Evolutionary conservation across 1,284 basidiomycete genomes (phyloP), one percentile per base, ranked within the genome.

Genomic region (Marasmius fiardii): DNA sequence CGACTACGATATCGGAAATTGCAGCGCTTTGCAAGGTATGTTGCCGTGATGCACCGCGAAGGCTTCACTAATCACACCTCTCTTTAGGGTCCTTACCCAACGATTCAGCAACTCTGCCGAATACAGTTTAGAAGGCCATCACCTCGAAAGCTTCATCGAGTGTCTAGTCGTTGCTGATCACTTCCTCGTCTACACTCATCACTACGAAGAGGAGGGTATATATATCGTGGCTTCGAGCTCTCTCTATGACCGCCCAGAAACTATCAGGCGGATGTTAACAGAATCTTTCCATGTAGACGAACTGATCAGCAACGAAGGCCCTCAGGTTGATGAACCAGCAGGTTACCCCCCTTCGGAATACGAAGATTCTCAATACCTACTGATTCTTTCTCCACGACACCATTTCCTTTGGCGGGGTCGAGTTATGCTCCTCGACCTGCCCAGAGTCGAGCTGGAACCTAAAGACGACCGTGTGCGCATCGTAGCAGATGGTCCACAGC

Each of bases 21-120:
- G 31, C 92, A 96, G 63, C 90, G 95, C 2, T 95, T 98, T 70
- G 90, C 91, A 48, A 83, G 92, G 93, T 94, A 68, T 59, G 77
- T 61, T 50, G 48, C 5, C 34, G 49, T 31, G 20, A 31, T 24
- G 20, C 43, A 52, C n/a, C 16, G 20, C 24, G 11, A 21, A 33
- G 1, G 37, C 28, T 31, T 1, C 16, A 12, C 23, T 34, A 4
- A 12, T 21, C 50, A 34, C 33, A 23, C 52, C 12, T 33, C 26
- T 61, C 34, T 49, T 43, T 39, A 92, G 92, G 60, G 85, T 86
- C 8, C 78, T 95, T 24, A 86, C 88, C 0, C 88, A 92, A 64
- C 84, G 93, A 41, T 96, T 98, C 73, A 92, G 92, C 66, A 98
- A 98, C 70, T 94, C 95, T 1, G 92, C 95, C 1, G 97, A 99